phyloP scores from a whole-genome alignment of 192 early-diverging fungal genomes.

The Podochytrium sp. region DNA sequence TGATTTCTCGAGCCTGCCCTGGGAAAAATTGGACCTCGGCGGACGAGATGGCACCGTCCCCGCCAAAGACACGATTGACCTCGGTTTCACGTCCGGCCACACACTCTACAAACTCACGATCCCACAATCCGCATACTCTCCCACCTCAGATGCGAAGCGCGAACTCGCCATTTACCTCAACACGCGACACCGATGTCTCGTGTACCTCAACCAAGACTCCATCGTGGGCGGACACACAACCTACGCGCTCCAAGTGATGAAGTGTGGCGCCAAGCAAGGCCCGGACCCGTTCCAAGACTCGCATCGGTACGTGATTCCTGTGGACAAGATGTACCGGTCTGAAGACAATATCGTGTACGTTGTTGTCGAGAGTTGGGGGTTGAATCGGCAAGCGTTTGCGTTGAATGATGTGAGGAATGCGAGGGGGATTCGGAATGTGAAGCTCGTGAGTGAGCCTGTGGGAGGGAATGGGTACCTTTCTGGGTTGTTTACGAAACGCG shows the following conservation, averaged over 20 bases:
- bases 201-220: conserved; percentile 67
- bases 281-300: conserved; percentile 67
- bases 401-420: conserved; percentile 78
- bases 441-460: conserved; percentile 45
- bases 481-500: conserved; percentile 18
- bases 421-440: conserved; percentile 69
- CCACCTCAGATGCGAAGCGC: background rate
- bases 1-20: conserved; percentile 15
- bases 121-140: background rate
- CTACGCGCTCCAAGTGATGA: conserved; percentile 60
- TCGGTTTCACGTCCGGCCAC: conserved; percentile 67
- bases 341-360: conserved; percentile 67
- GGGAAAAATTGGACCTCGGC: background rate
- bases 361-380: conserved; percentile 77
- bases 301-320: conserved; percentile 61
- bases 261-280: conserved; percentile 70
- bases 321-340: conserved; percentile 9
- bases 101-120: conserved; percentile 64
- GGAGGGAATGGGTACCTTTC: background rate
- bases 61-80: conserved; percentile 60
- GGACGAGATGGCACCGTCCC: conserved; percentile 27
- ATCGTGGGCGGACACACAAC: conserved; percentile 82
- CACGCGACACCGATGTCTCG: conserved; percentile 70
- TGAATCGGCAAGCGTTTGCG: conserved; percentile 70
- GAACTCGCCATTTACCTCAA: conserved; percentile 63